Base-by-base conservation (phyloP, 257 asterid species). In the Petunia axillaris region DNA sequence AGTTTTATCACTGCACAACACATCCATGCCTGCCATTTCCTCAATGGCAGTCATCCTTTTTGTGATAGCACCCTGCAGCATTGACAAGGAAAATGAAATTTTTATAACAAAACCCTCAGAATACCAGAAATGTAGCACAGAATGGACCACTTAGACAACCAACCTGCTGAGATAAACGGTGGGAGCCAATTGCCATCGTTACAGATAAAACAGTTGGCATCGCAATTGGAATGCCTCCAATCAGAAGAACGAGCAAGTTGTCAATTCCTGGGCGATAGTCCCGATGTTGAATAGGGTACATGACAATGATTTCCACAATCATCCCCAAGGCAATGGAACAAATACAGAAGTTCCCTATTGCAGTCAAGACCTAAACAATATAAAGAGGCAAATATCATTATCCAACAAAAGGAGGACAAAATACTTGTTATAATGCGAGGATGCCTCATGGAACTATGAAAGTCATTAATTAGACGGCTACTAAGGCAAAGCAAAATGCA, bases 21-120 rank as follows among this genome's bases (percentile, higher is more conserved):
- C 98, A 71, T 94, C 98, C 98, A 94, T 94, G 84, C 97, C 98
- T 6, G 98, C 98, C 98, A 94, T 94, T 79, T 94, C 98, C 88
- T 94, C 98, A 70, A 94, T 94, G 75, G 98, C 98, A 16, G 97
- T 93, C 97, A 94, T 93, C 85, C 98, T 88, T 89, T 94, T 94
- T 3, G 98, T 94, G 82, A 94, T 94, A 86, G 98, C 98, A 80
- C 98, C 98, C 98, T 94, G 62, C 38, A 74, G 60, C 77, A 59
- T 53, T 52, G 64, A n/a, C 13, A 76, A n/a, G 53, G 35, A 59
- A 50, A 55, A 43, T 59, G 71, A 59, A 66, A 16, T 1, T 73
- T 35, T 67, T 63, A 76, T 13, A 80, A 75, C 3, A 48, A 36
- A 75, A 77, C 25, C 3, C 37, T 41, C 58, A 6, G 35, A 52